Evolutionary conservation across 495 filamentous ascomycete genomes (phyloP).

Genomic region (Filosporella fistucella): DNA sequence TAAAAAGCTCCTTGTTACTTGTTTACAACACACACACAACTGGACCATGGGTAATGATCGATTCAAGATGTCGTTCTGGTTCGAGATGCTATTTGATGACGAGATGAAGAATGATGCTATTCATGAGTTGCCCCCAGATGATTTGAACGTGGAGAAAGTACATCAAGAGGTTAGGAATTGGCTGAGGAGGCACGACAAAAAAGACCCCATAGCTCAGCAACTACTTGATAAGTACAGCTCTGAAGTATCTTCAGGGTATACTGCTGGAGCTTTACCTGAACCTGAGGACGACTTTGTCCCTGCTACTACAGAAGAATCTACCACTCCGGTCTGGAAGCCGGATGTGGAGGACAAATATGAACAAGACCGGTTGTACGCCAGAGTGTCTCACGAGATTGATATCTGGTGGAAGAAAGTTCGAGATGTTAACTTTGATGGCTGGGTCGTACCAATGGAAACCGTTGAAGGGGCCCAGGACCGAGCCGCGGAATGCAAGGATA

Average conservation of each 20-base stretch:
- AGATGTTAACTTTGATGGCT: conserved; percentile 47
- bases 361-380: conserved; percentile 45
- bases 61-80: conserved; percentile 87
- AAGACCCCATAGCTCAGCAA: conserved; percentile 12
- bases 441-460: conserved; percentile 45
- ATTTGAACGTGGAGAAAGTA: conserved; percentile 24
- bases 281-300: neutral
- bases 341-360: conserved; percentile 35
- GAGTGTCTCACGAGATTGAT: conserved; percentile 53
- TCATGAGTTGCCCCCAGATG: conserved; percentile 25
- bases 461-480: conserved; percentile 45
- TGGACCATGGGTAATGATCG: conserved; percentile 88
- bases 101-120: conserved; percentile 29
- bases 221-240: conserved; percentile 19
- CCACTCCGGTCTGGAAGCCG: conserved; percentile 21
- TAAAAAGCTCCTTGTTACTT: conserved; percentile 86
- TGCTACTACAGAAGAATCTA: conserved; percentile 13
- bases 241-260: conserved; percentile 17
- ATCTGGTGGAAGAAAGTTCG: conserved; percentile 51
- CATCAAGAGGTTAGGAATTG: conserved; percentile 25
- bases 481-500: conserved; percentile 43
- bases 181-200: conserved; percentile 19
- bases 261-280: conserved; percentile 17
- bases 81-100: conserved; percentile 73
- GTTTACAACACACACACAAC: conserved; percentile 88